phyloP scores from a whole-genome alignment of 306 rosid species.

The Begonia masoniana region DNA sequence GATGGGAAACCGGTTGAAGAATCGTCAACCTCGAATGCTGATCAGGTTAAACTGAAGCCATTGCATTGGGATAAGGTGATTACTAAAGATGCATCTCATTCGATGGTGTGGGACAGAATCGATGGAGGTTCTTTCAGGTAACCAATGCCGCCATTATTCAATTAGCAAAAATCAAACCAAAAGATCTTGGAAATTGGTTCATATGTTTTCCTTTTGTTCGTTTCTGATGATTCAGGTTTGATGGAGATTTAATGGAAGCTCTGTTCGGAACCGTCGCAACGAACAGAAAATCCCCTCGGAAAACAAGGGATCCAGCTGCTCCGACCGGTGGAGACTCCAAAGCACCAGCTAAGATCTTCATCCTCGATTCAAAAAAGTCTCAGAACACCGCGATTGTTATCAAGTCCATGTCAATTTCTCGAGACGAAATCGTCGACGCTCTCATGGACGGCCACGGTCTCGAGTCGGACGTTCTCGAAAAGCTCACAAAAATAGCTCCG shows the following conservation, averaged over 20 bases:
- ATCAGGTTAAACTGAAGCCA: conserved; percentile 62
- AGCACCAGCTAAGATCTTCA: conserved; percentile 21
- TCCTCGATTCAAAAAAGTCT: conserved; percentile 65
- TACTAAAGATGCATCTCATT: conserved; percentile 47
- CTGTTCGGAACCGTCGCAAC: conserved; percentile 63
- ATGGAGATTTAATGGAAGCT: conserved; percentile 88
- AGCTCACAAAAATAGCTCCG: conserved; percentile 59
- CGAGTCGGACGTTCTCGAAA: conserved; percentile 53
- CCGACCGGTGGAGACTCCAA: conserved; percentile 13
- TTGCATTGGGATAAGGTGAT: conserved; percentile 88
- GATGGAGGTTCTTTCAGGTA: conserved; percentile 76
- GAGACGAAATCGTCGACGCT: conserved; percentile 44
- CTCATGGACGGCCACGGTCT: conserved; percentile 70
- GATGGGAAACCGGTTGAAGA: conserved; percentile 4
- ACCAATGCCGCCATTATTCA: neutral
- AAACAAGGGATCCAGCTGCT: conserved; percentile 13
- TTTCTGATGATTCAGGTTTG: conserved; percentile 39
- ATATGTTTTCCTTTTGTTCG: neutral
- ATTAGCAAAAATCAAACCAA: neutral
- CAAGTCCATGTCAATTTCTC: conserved; percentile 50
- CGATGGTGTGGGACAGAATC: conserved; percentile 95
- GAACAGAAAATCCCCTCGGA: conserved; percentile 32
- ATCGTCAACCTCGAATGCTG: conserved; percentile 14
- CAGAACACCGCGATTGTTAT: conserved; percentile 81
- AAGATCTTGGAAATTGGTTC: too few species aligned